Base-by-base conservation (phyloP, 805 yeast genomes). In the Schizosaccharomyces cryophilus region DNA sequence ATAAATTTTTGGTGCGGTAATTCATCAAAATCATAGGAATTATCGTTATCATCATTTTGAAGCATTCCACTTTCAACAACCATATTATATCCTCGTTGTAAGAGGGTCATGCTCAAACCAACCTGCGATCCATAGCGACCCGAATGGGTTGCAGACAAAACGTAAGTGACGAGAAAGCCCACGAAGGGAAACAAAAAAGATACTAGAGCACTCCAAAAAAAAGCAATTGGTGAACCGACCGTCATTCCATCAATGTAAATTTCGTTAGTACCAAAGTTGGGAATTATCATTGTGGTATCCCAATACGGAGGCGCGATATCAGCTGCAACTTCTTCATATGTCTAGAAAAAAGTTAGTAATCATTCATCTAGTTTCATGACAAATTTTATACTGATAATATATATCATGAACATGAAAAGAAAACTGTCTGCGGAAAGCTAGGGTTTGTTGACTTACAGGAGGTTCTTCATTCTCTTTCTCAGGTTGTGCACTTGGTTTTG, bases 281-380 rank as follows among this genome's bases (percentile, higher is more conserved):
- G 85, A 4, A 87, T 79, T 68, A 88, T 77, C 54, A 87, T 81
- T 0, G 93, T 80, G 6, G 89, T 80, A 71, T 93, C 98, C 95
- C 96, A 93, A 71, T 93, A 93, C 48, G 95, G 95, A 0, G 98
- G 98, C 0, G 94, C 81, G 17, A 93, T 80, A 69, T 93, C 98
- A 2, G 87, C 84, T 0, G 95, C 87, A 0, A 95, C 97, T 69
- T 89, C 97, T 62, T 87, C 96, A 72, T 93, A 93, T 0, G 95
- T 35, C 40, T 35, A 35, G 3, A 35, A 3, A 35, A 15, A 45
- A 5, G 68, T 63, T 9, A 66, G 65, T 26, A 62, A 65, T 21
- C 65, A 64, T 1, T 67, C 61, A 42, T 62, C 62, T 0, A 69
- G 66, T 61, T 63, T 66, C 62, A 62, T 63, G 47, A 60, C 66